Conservation (phyloP, 768 basidiomycete genomes). For the Symmetrospora coprosmae region DNA sequence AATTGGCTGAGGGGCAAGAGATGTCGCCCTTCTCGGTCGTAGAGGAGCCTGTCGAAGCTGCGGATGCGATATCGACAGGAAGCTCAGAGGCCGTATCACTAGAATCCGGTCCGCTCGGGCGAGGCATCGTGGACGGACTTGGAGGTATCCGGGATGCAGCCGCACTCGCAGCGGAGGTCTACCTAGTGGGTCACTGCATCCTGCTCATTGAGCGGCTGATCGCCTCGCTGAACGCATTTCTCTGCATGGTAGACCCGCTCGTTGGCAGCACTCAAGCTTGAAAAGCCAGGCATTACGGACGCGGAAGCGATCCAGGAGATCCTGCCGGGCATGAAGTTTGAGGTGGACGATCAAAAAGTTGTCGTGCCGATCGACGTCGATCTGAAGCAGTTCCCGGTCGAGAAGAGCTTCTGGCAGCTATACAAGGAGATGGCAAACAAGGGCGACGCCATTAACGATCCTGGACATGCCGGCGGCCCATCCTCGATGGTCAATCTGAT, state of each 20-base stretch:
- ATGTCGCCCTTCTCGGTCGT: not conserved
- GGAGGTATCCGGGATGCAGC: conserved; percentile 30
- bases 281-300: conserved; percentile 27
- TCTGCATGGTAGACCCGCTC: not conserved
- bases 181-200: conserved; percentile 11
- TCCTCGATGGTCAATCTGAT: not conserved
- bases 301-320: conserved; percentile 22
- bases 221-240: no score
- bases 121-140: conserved; percentile 30
- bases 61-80: not conserved
- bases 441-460: conserved; percentile 31
- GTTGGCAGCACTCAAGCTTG: conserved; percentile 24
- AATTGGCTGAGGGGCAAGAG: not conserved
- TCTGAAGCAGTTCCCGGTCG: conserved; percentile 29
- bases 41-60: not conserved
- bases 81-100: no score
- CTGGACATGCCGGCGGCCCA: conserved; percentile 2
- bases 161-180: conserved; percentile 28
- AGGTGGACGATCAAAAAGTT: conserved; percentile 21
- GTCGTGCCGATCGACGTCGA: conserved; percentile 29
- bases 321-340: conserved; percentile 28
- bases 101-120: conserved; percentile 28
- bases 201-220: no score
- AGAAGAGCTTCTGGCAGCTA: conserved; percentile 29
- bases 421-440: conserved; percentile 23